A percentile compares a stretch with the other conserved stretches of the same genome.
phyloP scores from a whole-genome alignment of 1,284 basidiomycete species.

The Sanghuangporus baumii region DNA sequence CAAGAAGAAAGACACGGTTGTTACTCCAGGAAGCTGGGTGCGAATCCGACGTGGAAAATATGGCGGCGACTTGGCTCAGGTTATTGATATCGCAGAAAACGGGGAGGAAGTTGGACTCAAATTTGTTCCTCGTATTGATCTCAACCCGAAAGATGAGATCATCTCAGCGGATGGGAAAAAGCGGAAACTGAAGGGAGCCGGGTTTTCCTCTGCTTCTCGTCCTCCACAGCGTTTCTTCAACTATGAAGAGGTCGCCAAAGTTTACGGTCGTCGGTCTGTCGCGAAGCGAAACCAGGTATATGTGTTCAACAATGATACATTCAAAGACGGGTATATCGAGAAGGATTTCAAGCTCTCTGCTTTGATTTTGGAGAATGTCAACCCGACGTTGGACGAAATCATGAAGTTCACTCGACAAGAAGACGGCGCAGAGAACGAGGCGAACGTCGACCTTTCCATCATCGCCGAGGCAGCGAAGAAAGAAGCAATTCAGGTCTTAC shows the following conservation, averaged over 20 bases:
- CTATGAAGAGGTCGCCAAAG: slow-evolving; percentile 87
- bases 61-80: slow-evolving; percentile 91
- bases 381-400: slow-evolving; percentile 95
- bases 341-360: slow-evolving; percentile 89
- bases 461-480: slow-evolving; percentile 88
- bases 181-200: slow-evolving; percentile 56
- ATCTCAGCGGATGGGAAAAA: slow-evolving; percentile 58
- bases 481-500: slow-evolving; percentile 84
- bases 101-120: slow-evolving; percentile 92
- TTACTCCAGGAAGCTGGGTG: slow-evolving; percentile 91
- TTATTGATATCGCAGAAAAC: slow-evolving; percentile 90
- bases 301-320: slow-evolving; percentile 91
- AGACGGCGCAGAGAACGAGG: slow-evolving; percentile 58
- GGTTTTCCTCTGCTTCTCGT: slow-evolving; percentile 49
- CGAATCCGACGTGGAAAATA: slow-evolving; percentile 94
- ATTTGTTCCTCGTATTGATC: slow-evolving; percentile 95
- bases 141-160: slow-evolving; percentile 81
- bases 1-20: slow-evolving; percentile 87
- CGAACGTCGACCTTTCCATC: slow-evolving; percentile 68
- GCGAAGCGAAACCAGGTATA: slow-evolving; percentile 67
- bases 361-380: slow-evolving; percentile 84
- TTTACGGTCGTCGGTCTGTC: slow-evolving; percentile 76
- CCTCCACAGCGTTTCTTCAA: slow-evolving; percentile 94
- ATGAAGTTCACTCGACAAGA: slow-evolving; percentile 78
- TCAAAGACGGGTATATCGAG: slow-evolving; percentile 91